Conservation (phyloP, 495 filamentous ascomycete genomes). For the Penicillium psychrofluorescens region DNA sequence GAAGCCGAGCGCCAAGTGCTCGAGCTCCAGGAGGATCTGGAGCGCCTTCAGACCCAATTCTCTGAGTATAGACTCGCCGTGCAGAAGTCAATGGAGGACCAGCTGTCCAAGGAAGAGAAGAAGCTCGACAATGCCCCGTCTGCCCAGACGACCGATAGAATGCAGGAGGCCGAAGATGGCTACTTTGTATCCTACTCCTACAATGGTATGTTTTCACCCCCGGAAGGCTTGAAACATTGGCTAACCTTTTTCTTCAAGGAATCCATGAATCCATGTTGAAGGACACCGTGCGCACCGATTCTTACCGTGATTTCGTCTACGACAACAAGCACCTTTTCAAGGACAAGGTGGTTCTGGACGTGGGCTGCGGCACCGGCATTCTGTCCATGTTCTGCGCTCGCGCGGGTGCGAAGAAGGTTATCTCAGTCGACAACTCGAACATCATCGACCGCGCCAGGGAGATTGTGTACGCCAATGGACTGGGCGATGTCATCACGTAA, state of each 20-base stretch:
- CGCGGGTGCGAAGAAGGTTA: conserved; percentile 83
- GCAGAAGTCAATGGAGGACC: conserved; percentile 60
- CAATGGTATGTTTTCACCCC: conserved; percentile 46
- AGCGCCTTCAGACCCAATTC: conserved; percentile 58
- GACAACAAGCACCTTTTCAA: conserved; percentile 86
- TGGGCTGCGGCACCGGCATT: conserved; percentile 89
- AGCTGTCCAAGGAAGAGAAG: conserved; percentile 48
- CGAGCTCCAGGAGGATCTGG: conserved; percentile 63
- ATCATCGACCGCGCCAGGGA: conserved; percentile 85
- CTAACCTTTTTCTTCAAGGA: conserved; percentile 36
- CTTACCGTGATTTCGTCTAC: conserved; percentile 65
- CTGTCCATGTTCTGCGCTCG: conserved; percentile 91
- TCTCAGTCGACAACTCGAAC: conserved; percentile 88
- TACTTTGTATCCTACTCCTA: conserved; percentile 81
- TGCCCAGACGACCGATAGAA: conserved; percentile 12
- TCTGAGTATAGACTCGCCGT: conserved; percentile 64
- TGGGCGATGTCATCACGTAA: conserved; percentile 71
- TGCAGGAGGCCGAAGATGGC: conserved; percentile 42
- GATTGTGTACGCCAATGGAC: conserved; percentile 74
- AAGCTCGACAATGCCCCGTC: conserved; percentile 19
- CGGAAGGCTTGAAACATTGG: neutral
- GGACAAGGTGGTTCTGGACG: conserved; percentile 84
- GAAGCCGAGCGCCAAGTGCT: conserved; percentile 50
- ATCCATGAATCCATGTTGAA: conserved; percentile 95
- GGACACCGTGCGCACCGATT: conserved; percentile 57